These are phyloP conservation scores for Tilletia horrida DNA, from an alignment of 1,284 basidiomycete species.

Conservation along the genomic window DNA sequence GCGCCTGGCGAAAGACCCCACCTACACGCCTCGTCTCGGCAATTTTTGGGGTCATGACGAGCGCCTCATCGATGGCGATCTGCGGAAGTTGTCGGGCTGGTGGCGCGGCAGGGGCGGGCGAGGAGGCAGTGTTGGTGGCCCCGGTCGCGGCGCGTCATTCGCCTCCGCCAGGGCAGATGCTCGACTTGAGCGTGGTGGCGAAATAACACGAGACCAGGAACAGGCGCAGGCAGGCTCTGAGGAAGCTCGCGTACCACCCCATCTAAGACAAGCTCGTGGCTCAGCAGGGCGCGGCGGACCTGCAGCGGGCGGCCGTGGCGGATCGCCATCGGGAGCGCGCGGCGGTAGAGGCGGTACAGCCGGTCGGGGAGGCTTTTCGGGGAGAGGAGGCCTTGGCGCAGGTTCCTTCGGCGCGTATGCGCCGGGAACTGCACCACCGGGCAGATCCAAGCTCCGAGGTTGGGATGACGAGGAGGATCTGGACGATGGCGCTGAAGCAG, in stretches of 20 bases:
- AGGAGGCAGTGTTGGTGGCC: neutral
- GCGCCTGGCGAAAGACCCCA: neutral
- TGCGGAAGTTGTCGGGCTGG: neutral
- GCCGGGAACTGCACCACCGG: neutral
- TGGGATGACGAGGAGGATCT: conserved; percentile 16
- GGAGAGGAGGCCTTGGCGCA: neutral
- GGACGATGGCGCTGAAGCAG: neutral
- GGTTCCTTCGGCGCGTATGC: conserved; percentile 10
- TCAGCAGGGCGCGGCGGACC: neutral
- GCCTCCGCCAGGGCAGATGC: neutral
- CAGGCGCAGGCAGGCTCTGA: neutral
- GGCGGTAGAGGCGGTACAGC: neutral
- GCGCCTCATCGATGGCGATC: conserved; percentile 5
- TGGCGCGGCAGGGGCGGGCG: conserved; percentile 14
- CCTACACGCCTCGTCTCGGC: neutral
- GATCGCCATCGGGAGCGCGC: neutral
- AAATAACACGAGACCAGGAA: neutral
- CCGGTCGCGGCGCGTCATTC: neutral
- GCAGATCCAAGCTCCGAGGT: conserved; percentile 8
- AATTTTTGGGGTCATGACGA: conserved; percentile 18
- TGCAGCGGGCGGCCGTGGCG: neutral
- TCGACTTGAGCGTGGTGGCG: neutral
- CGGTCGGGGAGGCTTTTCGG: conserved; percentile 2
- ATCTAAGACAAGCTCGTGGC: neutral
- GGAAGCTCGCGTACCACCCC: conserved; percentile 12